phyloP scores from a whole-genome alignment of 306 rosid genomes.

The Prunus campanulata region DNA sequence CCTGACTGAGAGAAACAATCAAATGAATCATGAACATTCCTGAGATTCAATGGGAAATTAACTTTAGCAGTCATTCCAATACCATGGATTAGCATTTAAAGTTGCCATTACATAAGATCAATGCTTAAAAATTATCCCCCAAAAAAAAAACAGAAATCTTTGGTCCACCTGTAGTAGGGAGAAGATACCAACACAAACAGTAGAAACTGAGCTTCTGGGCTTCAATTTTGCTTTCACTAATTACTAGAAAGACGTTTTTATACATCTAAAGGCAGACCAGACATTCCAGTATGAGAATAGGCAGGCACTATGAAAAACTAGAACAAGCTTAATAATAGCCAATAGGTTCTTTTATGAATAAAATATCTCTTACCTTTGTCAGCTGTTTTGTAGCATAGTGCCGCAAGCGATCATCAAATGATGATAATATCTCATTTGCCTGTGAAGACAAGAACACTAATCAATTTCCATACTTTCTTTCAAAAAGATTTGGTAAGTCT shows the following conservation, averaged over 20 bases:
- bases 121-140: not conserved
- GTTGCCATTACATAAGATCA: not conserved
- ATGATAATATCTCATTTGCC: constrained; percentile 95
- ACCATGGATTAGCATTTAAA: not conserved
- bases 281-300: not conserved
- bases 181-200: not conserved
- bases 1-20: constrained; percentile 74
- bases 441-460: constrained; percentile 35
- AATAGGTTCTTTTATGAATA: not conserved
- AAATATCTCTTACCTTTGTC: constrained; percentile 61
- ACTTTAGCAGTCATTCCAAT: not conserved
- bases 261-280: not conserved
- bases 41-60: not conserved
- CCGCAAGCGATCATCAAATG: constrained; percentile 85
- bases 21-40: constrained; percentile 23
- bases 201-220: no score
- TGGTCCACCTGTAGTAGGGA: not conserved
- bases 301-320: not conserved
- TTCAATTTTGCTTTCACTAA: no score
- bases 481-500: constrained; percentile 4
- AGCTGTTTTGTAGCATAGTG: constrained; percentile 79
- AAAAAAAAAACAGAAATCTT: no score
- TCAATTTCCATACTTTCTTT: constrained; percentile 14
- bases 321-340: not conserved
- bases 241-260: not conserved